Conservation (phyloP, 2,329 filamentous ascomycete genomes). For the Sporothrix protearum region DNA sequence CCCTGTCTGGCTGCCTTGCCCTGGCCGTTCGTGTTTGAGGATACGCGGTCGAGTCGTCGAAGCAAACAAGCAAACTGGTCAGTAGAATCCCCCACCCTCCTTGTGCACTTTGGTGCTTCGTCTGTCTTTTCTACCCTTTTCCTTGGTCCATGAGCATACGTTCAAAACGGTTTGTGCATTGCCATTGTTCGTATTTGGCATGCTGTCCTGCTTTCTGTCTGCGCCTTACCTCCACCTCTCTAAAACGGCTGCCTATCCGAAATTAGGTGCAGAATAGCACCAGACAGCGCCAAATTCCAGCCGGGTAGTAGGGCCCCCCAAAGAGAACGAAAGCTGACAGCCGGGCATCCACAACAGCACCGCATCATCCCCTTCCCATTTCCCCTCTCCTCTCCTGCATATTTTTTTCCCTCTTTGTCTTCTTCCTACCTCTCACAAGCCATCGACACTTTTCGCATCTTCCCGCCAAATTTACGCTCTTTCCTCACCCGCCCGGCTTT, state of each 20-base stretch:
- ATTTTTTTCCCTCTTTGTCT: not conserved
- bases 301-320: slow-evolving; percentile 6
- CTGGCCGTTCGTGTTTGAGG: slow-evolving; percentile 21
- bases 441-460: not conserved
- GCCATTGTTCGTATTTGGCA: slow-evolving; percentile 2
- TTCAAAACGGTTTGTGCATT: slow-evolving; percentile 14
- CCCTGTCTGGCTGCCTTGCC: slow-evolving; percentile 12
- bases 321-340: slow-evolving; percentile 10
- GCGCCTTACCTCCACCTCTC: slow-evolving; percentile 15
- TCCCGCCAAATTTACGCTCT: not conserved
- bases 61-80: slow-evolving; percentile 20
- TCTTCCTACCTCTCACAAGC: not conserved
- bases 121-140: not conserved
- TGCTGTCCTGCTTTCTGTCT: slow-evolving; percentile 2
- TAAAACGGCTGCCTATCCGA: slow-evolving; percentile 23
- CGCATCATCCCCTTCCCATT: not conserved
- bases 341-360: slow-evolving; percentile 20
- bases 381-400: not conserved
- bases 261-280: slow-evolving; percentile 16
- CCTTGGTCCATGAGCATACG: not conserved
- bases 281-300: not conserved
- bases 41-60: slow-evolving; percentile 18
- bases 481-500: slow-evolving; percentile 12
- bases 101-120: not conserved
- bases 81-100: slow-evolving; percentile 6